Percentiles rank a stretch among this genome's conserved stretches.
Conservation (phyloP, 2,329 filamentous ascomycete genomes). For the Aspergillus pseudoterreus region DNA sequence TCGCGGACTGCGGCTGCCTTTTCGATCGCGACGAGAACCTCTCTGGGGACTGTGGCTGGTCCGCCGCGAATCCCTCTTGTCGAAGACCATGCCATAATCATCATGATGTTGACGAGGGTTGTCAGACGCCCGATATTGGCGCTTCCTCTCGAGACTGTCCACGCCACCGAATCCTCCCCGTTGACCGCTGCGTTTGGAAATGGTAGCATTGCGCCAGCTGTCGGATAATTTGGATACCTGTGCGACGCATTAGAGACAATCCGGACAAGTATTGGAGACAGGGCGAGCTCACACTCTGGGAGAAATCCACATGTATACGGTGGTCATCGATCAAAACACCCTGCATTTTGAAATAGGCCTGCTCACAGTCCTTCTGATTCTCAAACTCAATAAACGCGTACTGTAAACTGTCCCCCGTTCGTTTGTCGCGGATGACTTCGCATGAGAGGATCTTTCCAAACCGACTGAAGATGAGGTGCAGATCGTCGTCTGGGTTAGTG, state of each 20-base stretch:
- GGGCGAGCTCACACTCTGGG: conserved; percentile 70
- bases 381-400: conserved; percentile 98
- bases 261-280: background rate
- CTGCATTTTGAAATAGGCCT: conserved; percentile 98
- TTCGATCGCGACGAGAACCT: conserved; percentile 27
- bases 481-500: conserved; percentile 67
- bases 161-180: conserved; percentile 88
- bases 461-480: conserved; percentile 93
- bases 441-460: conserved; percentile 95
- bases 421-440: conserved; percentile 91
- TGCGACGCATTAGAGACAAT: conserved; percentile 15
- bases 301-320: conserved; percentile 97
- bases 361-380: conserved; percentile 86
- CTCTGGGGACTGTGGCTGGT: conserved; percentile 46
- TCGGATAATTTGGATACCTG: conserved; percentile 74
- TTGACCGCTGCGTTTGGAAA: conserved; percentile 67
- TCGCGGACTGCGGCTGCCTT: conserved; percentile 26
- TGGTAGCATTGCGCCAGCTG: conserved; percentile 81
- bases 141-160: conserved; percentile 78
- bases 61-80: conserved; percentile 39
- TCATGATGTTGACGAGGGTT: conserved; percentile 45
- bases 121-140: conserved; percentile 76
- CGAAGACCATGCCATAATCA: conserved; percentile 77
- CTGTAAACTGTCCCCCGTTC: conserved; percentile 90
- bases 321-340: conserved; percentile 95